Evolutionary conservation across 140 eudicot species (phyloP).

Genomic region (Oenanthe javanica): DNA sequence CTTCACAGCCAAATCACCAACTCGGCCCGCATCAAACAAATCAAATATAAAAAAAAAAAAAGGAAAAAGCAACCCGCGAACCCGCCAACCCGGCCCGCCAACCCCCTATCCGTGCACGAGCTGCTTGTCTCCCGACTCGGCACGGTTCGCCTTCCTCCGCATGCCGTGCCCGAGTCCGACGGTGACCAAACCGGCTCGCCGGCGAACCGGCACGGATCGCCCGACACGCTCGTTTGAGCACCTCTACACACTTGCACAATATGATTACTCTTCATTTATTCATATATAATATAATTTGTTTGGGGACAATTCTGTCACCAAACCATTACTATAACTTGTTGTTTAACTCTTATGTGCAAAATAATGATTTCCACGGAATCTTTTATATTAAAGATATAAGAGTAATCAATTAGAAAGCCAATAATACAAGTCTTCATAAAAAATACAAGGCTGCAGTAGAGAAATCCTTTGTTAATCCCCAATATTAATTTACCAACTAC

Average conservation of each 20-base stretch:
- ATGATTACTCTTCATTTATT: neutral
- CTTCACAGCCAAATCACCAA: no score
- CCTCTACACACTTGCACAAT: neutral
- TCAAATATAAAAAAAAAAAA: no score
- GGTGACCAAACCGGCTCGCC: no score
- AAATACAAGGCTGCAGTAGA: slow-evolving; percentile 30
- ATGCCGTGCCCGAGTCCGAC: no score
- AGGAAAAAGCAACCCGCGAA: no score
- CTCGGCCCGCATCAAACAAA: no score
- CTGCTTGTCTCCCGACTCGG: no score
- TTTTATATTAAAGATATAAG: neutral
- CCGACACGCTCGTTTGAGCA: no score
- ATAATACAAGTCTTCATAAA: slow-evolving; percentile 39
- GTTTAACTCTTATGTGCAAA: neutral
- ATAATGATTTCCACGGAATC: neutral
- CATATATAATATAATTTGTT: neutral
- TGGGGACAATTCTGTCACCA: slow-evolving; percentile 5
- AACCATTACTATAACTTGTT: neutral
- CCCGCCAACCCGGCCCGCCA: no score
- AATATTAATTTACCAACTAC: slow-evolving; percentile 26
- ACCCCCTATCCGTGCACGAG: no score
- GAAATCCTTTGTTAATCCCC: slow-evolving; percentile 22
- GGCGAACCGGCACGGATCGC: no score
- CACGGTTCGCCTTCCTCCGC: no score
- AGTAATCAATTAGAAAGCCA: slow-evolving; percentile 30